Evolutionary conservation across 768 basidiomycete genomes (phyloP).

Genomic region (Neoboletus brunneissimus): DNA sequence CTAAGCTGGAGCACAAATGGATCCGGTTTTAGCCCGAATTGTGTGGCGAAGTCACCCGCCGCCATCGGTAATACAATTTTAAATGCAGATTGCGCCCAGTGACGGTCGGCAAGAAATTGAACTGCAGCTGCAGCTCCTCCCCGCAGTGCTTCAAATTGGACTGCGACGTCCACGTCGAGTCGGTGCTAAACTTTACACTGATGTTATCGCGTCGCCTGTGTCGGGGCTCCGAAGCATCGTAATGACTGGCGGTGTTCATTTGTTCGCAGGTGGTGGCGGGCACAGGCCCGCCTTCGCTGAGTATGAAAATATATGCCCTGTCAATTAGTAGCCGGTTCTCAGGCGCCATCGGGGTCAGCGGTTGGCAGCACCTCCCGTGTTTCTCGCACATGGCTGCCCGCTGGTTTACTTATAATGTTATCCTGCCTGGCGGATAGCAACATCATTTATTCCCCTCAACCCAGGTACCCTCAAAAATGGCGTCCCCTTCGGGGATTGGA

Average conservation of each 20-base stretch:
- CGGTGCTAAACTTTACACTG: not conserved
- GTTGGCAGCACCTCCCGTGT: not conserved
- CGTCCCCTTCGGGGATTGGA: conserved; percentile 2
- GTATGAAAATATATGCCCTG: not conserved
- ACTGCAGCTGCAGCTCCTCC: not conserved
- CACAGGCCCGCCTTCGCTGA: not conserved
- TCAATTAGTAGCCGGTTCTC: not conserved
- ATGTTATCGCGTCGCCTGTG: conserved; percentile 5
- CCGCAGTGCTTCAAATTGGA: not conserved
- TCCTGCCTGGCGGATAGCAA: not conserved
- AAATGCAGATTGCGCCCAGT: too few species aligned
- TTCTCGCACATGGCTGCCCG: not conserved
- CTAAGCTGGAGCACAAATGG: too few species aligned
- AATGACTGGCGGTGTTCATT: not conserved
- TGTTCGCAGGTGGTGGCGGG: not conserved
- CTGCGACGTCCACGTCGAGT: not conserved
- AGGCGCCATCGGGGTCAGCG: not conserved
- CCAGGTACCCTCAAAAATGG: not conserved
- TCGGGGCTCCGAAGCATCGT: not conserved
- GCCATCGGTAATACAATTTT: too few species aligned
- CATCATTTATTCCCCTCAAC: not conserved
- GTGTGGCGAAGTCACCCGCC: too few species aligned
- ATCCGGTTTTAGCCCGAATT: too few species aligned
- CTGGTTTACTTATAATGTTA: not conserved
- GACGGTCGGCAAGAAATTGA: too few species aligned